Conservation (phyloP, 2,329 filamentous ascomycete genomes). For the Chrysoporthe austroafricana region DNA sequence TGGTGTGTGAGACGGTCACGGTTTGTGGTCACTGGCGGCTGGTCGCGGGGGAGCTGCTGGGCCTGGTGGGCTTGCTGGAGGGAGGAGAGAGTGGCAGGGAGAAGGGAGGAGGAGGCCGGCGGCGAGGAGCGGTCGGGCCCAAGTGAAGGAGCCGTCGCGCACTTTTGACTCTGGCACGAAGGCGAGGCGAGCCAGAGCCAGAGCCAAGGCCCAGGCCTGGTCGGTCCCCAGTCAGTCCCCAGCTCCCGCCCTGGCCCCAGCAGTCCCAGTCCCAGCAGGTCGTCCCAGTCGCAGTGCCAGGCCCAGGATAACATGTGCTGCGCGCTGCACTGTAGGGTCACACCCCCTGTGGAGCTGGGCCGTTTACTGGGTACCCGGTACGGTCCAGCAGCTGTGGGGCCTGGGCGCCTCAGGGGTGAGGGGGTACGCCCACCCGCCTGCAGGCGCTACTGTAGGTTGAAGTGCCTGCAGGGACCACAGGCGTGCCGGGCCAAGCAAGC, state of each 20-base stretch:
- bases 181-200: conserved; percentile 1
- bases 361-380: no score
- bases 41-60: conserved; percentile 5
- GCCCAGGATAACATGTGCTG: no score
- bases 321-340: no score
- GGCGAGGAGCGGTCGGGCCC: conserved; percentile 2
- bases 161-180: not conserved
- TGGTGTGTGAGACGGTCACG: not conserved
- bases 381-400: not conserved
- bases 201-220: conserved; percentile 6
- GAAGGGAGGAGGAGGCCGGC: not conserved
- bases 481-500: no score
- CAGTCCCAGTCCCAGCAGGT: no score
- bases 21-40: not conserved
- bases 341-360: no score
- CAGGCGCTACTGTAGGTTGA: not conserved
- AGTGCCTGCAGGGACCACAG: conserved; percentile 3
- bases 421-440: not conserved
- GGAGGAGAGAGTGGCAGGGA: conserved; percentile 4
- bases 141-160: conserved; percentile 8
- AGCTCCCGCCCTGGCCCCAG: no score
- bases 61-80: not conserved
- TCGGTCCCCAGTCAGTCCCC: not conserved
- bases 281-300: no score
- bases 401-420: not conserved